Base-by-base conservation (phyloP, 306 rosid genomes). In the Quercus rubra region DNA sequence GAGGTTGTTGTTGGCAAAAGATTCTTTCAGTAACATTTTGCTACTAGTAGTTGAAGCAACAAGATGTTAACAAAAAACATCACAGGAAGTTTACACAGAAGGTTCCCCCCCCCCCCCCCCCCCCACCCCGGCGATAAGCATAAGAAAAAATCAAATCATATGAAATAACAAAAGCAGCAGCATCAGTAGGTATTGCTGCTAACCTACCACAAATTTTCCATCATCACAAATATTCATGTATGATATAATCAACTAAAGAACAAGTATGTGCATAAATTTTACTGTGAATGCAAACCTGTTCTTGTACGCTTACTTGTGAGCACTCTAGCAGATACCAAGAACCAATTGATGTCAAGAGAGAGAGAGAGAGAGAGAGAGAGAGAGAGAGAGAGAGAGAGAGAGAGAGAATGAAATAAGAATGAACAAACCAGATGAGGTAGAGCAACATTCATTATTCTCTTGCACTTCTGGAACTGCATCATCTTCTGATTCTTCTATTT, bases 341-440 rank as follows among this genome's bases (percentile, higher is more conserved):
- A 67, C n/a, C 23, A 19, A 8, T 31, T 6, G 23, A 67, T 67
- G 27, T 33, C 51, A 7, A 18, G 49, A 67, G 49, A 33, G 31
- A 66, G 49, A 64, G 38, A 35, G 43, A 35, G 10, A 31, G 49
- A 66, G 3, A 66, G 43, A 35, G 10, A 31, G 49, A 66, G 3
- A 66, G 35, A 33, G 35, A 31, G 35, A 33, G 38, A 33, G 7
- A 33, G 35, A 31, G 35, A 33, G 38, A 33, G 7, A 33, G 43
- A 38, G 10, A 31, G 49, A 66, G 3, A 66, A 33, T 18, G n/a
- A 17, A 70, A 74, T 20, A 75, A 49, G 13, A 71, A 63, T 66
- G 71, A 70, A 78, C 85, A 55, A 80, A 90, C 94, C 98, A 73
- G 98, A 92, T 49, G 98, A 89, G 27, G 86, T 68, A 55, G 96